phyloP scores from a whole-genome alignment of 129 eudicot genomes.

The Ambrosia artemisiifolia region DNA sequence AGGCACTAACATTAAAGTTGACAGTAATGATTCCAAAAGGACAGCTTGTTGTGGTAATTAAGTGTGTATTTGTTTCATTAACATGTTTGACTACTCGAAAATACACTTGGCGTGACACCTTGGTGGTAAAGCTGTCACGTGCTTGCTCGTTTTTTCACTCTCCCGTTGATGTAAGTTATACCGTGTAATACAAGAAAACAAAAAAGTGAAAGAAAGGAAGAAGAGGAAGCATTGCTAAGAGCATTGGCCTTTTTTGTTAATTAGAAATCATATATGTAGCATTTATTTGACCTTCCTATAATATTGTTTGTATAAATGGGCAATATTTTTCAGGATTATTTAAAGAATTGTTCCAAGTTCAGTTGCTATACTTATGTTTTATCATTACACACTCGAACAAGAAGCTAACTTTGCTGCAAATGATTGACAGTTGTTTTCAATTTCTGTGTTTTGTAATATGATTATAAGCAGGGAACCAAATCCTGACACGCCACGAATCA shows the following conservation, averaged over 20 bases:
- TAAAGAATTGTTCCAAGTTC: neutral
- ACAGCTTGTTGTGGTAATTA: constrained; percentile 29
- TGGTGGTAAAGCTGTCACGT: constrained; percentile 12
- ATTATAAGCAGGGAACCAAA: neutral
- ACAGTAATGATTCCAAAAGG: constrained; percentile 26
- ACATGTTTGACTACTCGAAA: constrained; percentile 25
- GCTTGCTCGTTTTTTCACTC: constrained; percentile 15
- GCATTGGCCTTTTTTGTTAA: neutral
- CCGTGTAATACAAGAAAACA: constrained; percentile 16
- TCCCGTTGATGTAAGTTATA: constrained; percentile 14
- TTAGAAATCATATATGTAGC: constrained; percentile 1
- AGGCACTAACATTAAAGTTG: constrained; percentile 38
- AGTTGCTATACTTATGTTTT: neutral
- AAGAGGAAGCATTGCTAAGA: constrained; percentile 20
- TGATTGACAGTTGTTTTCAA: neutral
- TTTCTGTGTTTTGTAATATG: neutral
- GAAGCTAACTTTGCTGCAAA: neutral
- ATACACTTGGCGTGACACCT: neutral
- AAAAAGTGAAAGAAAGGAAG: constrained; percentile 26
- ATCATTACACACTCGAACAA: neutral
- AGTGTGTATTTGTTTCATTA: constrained; percentile 3
- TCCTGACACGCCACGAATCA: neutral
- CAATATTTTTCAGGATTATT: neutral
- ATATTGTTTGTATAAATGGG: constrained; percentile 1
- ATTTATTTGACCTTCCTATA: constrained; percentile 8